Evolutionary conservation across 176 grass and related monocot genomes (phyloP), one percentile per base, ranked within the genome.

Genomic region (Ensete glaucum): DNA sequence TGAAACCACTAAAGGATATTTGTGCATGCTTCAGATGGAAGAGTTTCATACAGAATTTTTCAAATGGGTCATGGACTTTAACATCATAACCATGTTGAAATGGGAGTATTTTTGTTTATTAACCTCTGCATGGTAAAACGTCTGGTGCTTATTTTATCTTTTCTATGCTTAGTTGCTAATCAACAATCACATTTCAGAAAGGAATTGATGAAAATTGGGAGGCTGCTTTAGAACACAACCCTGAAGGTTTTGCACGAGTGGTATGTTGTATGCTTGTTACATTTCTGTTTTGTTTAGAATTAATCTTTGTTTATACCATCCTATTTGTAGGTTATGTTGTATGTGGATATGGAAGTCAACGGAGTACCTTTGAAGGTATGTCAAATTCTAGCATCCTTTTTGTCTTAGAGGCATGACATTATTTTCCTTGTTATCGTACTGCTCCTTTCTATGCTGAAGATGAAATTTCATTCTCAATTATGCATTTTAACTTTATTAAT

Each of bases 291-390:
- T 65, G 53, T 26, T 11, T 52, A 56, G 5, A 52, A 73, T 72
- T n/a, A 62, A 82, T 62, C 58, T 50, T 51, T 43, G 21, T 82
- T 69, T 76, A n/a, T 52, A 57, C 9, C 49, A 49, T 84, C 60
- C 53, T 50, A 12, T 74, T 74, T 74, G 50, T 55, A 98, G 94
- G 88, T 98, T 82, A 98, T 98, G 94, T 62, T 98, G 62, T 98
- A 98, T 76, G 94, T 98, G 43, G 94, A 98, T 84, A 98, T 98
- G 94, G 94, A 98, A 85, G 94, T 98, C 78, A 98, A 98, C 66
- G 94, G 94, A 73, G 86, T 98, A 78, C 88, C 94, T 84, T 79
- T 98, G 73, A 98, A 98, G 90, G 94, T 98, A 93, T 51, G 8
- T n/a, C 6, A 50, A 69, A 50, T 50, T 2, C 21, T 64, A 29